phyloP scores from a whole-genome alignment of 2,329 filamentous ascomycete genomes.

The Atkinsonella texensis region DNA sequence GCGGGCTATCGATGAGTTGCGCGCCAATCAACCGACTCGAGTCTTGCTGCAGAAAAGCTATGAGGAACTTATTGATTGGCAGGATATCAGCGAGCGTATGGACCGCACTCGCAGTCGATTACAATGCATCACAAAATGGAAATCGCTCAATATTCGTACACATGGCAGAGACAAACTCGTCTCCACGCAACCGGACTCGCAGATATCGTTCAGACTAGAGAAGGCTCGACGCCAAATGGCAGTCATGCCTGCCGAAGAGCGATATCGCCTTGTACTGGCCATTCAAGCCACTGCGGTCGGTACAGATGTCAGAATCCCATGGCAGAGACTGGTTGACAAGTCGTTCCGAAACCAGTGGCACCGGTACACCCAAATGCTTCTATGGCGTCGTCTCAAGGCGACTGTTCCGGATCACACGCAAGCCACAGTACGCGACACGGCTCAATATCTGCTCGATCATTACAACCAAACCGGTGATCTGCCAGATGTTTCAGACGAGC shows the following conservation, averaged over 20 bases:
- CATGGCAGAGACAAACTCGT: constrained; percentile 21
- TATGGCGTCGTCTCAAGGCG: constrained; percentile 27
- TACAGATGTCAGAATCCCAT: constrained; percentile 36
- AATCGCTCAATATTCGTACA: constrained; percentile 26
- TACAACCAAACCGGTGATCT: constrained; percentile 22
- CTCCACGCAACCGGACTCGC: constrained; percentile 19
- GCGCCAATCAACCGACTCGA: constrained; percentile 20
- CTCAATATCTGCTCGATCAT: constrained; percentile 22
- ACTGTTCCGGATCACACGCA: constrained; percentile 19
- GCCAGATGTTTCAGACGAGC: constrained; percentile 19
- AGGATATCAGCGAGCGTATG: constrained; percentile 50
- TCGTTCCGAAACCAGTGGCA: constrained; percentile 27
- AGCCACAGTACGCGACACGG: constrained; percentile 22
- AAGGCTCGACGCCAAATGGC: constrained; percentile 30
- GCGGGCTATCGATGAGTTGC: constrained; percentile 29
- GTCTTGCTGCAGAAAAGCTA: constrained; percentile 27
- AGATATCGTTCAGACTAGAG: constrained; percentile 29
- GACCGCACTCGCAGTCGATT: constrained; percentile 48
- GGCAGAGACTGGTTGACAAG: constrained; percentile 32
- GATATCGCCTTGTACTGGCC: constrained; percentile 29
- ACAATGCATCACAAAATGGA: constrained; percentile 60
- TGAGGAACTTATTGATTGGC: constrained; percentile 52
- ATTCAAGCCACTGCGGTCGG: constrained; percentile 29
- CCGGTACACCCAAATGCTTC: constrained; percentile 23
- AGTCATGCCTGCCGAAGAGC: constrained; percentile 31